Conservation (phyloP, 1,139 yeast genomes). For the Hemisphaericaspora lyxosophila region DNA sequence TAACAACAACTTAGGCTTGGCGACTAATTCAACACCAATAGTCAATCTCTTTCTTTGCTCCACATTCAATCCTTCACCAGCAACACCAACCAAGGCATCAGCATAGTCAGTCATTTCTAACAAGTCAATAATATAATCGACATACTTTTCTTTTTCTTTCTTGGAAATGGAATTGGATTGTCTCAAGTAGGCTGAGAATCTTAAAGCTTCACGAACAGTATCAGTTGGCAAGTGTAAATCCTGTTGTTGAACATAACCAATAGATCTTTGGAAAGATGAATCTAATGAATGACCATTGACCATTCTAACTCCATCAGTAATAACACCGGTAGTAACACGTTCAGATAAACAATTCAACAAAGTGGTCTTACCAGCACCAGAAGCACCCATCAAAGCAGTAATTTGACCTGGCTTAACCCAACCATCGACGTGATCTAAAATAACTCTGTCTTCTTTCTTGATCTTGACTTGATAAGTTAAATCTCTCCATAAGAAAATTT, state of each 20-base stretch:
- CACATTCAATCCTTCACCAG: conserved; percentile 41
- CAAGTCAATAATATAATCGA: conserved; percentile 36
- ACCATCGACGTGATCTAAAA: conserved; percentile 72
- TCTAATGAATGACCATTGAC: conserved; percentile 36
- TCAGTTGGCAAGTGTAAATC: conserved; percentile 38
- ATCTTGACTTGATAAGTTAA: conserved; percentile 72
- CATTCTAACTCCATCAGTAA: conserved; percentile 38
- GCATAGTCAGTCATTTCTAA: conserved; percentile 35
- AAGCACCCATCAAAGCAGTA: conserved; percentile 34
- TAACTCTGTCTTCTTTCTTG: conserved; percentile 61
- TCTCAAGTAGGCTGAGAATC: conserved; percentile 37
- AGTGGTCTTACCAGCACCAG: conserved; percentile 40
- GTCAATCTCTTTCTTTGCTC: conserved; percentile 39
- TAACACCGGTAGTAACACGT: conserved; percentile 35
- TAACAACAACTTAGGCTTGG: conserved; percentile 37
- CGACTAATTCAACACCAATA: conserved; percentile 42
- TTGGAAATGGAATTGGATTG: conserved; percentile 31
- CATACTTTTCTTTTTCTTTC: conserved; percentile 34
- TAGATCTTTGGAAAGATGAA: conserved; percentile 39
- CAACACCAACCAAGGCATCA: conserved; percentile 40
- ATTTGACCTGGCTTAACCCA: conserved; percentile 44
- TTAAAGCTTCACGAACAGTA: conserved; percentile 41
- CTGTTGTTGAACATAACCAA: conserved; percentile 44
- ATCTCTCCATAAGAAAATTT: conserved; percentile 78
- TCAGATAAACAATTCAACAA: conserved; percentile 35